A percentile compares a stretch with the other conserved stretches of the same genome.
These are phyloP conservation scores for Xylariomycetidae sp. DNA, from an alignment of 2,329 filamentous ascomycete species.

Conservation along the genomic window DNA sequence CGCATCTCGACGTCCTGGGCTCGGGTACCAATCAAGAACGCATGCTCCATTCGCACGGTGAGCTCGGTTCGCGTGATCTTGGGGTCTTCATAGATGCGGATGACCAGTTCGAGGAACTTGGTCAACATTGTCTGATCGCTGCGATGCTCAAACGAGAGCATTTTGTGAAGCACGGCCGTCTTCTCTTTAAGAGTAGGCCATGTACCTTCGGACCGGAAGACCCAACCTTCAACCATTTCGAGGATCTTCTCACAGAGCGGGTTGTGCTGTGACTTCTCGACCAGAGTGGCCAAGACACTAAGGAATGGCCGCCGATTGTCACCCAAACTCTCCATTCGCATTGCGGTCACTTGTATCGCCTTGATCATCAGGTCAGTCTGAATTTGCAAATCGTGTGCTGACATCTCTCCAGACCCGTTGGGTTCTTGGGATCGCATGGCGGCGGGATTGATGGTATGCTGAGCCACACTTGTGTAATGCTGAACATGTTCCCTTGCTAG, in stretches of 20 bases:
- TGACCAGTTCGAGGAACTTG: slow-evolving; percentile 92
- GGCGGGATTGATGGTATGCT: slow-evolving; percentile 38
- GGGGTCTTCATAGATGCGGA: slow-evolving; percentile 95
- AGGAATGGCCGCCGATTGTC: slow-evolving; percentile 91
- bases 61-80: slow-evolving; percentile 93
- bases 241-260: slow-evolving; percentile 87
- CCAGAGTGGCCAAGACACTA: slow-evolving; percentile 87
- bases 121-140: slow-evolving; percentile 77
- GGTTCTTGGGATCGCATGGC: slow-evolving; percentile 44
- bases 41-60: slow-evolving; percentile 95
- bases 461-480: slow-evolving; percentile 57
- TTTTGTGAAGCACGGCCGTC: slow-evolving; percentile 97
- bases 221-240: slow-evolving; percentile 90
- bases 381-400: slow-evolving; percentile 75
- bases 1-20: slow-evolving; percentile 95
- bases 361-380: slow-evolving; percentile 90
- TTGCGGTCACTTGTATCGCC: slow-evolving; percentile 85
- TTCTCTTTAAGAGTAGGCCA: slow-evolving; percentile 98
- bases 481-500: slow-evolving; percentile 89
- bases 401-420: slow-evolving; percentile 51
- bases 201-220: slow-evolving; percentile 89
- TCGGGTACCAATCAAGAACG: slow-evolving; percentile 90
- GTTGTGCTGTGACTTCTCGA: slow-evolving; percentile 88
- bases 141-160: slow-evolving; percentile 89
- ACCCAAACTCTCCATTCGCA: slow-evolving; percentile 86